phyloP scores from a whole-genome alignment of 495 filamentous ascomycete species.

The Tuber umbilicatum region DNA sequence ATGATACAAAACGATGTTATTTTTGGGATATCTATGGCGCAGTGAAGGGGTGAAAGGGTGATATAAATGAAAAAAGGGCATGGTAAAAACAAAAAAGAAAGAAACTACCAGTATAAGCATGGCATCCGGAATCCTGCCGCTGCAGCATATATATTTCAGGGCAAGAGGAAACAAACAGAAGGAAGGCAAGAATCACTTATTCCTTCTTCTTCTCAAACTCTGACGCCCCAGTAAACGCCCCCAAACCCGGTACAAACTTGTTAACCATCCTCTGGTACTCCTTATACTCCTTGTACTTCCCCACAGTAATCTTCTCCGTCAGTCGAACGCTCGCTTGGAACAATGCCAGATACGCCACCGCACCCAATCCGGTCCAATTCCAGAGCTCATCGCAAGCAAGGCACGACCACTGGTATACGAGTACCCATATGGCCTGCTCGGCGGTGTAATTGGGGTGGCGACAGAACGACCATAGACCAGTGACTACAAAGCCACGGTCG shows the following conservation, averaged over 20 bases:
- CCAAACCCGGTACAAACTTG: conserved; percentile 64
- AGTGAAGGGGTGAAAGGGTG: too few relatives aligned
- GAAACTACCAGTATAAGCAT: neutral
- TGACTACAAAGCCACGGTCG: conserved; percentile 82
- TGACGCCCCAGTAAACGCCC: conserved; percentile 18
- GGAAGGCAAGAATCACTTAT: neutral
- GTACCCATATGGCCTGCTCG: conserved; percentile 86
- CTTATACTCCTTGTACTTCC: conserved; percentile 83
- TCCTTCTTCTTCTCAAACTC: conserved; percentile 17
- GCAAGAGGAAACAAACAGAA: neutral
- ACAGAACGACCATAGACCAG: conserved; percentile 75
- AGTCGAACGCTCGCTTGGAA: conserved; percentile 59
- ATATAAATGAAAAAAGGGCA: neutral
- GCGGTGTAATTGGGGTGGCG: conserved; percentile 92
- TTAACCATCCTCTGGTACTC: conserved; percentile 78
- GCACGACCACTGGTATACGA: conserved; percentile 79
- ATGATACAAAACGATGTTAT: neutral
- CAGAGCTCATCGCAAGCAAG: conserved; percentile 60
- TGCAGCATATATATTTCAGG: neutral
- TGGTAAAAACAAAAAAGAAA: neutral
- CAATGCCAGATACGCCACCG: conserved; percentile 61
- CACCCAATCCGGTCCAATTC: conserved; percentile 75
- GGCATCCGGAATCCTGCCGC: neutral
- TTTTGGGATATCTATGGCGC: neutral
- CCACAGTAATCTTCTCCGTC: conserved; percentile 69